Evolutionary conservation across 108 stramenopile genomes (phyloP), one percentile per base, ranked within the genome.

Genomic region (Epithemia pelagica): DNA sequence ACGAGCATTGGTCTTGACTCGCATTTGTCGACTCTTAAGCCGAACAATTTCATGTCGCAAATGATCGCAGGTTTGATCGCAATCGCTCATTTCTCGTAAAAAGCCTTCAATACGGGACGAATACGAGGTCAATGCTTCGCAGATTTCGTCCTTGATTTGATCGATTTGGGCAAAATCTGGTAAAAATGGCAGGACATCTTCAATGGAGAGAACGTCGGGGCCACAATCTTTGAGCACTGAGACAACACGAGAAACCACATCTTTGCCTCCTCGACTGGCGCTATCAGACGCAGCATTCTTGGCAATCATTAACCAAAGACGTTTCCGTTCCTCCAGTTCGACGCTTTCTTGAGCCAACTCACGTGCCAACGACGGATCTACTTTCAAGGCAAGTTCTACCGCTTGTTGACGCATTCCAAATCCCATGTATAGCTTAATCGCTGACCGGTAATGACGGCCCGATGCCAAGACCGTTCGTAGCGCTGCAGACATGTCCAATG

Each of bases 291-390:
- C 93, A 19, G 93, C 90, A 74, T 78, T 82, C 66, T 83, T 80
- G 33, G 93, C 90, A 71, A 94, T 94, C 90, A 94, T 89, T n/a
- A 94, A 76, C 93, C 93, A 94, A 24, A 94, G 67, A 23, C 89
- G 74, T 67, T 90, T 94, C 66, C 77, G 66, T 66, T 90, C 88
- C 55, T 88, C 88, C 25, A 78, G 64, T 62, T 86, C 88, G 8
- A 78, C 76, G 37, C 86, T 83, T 56, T 94, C 81, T 53, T 86
- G 80, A 0, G 93, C 88, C n/a, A 94, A 67, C 53, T 91, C 88
- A 59, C 90, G 75, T 22, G 93, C 90, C 60, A 94, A 69, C 19
- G 81, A 68, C 0, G 93, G 93, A 60, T 91, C 93, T 0, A 89
- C 93, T 52, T 88, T 90, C 59, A 94, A 67, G 1, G 88, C 90